Conservation (phyloP, 2,329 filamentous ascomycete genomes). For the Penicillium sp. region DNA sequence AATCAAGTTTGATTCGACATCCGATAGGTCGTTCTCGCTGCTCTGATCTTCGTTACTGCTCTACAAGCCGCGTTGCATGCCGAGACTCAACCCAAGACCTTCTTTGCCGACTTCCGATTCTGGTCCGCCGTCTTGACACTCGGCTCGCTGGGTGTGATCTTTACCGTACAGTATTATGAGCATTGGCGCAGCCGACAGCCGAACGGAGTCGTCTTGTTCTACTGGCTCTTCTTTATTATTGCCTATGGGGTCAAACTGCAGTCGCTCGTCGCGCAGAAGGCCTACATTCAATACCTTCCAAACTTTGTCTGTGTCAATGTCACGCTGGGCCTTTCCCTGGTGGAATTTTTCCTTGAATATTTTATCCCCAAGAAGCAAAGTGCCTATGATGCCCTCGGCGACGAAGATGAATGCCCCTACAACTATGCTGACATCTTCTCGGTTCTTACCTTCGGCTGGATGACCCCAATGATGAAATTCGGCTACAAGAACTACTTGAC, state of each 20-base stretch:
- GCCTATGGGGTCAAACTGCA: constrained; percentile 79
- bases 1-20: not conserved
- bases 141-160: constrained; percentile 71
- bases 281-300: constrained; percentile 64
- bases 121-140: constrained; percentile 76
- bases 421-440: constrained; percentile 96
- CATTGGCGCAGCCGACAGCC: constrained; percentile 80
- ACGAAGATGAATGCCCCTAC: constrained; percentile 67
- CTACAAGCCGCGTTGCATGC: constrained; percentile 78
- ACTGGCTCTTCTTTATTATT: constrained; percentile 85
- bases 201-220: constrained; percentile 86
- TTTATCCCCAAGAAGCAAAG: constrained; percentile 77
- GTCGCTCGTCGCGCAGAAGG: constrained; percentile 76
- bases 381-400: constrained; percentile 67
- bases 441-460: constrained; percentile 92
- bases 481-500: constrained; percentile 91
- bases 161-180: constrained; percentile 81
- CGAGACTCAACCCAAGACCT: constrained; percentile 66
- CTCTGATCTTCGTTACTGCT: constrained; percentile 67
- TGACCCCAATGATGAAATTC: constrained; percentile 96
- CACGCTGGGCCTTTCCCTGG: constrained; percentile 67
- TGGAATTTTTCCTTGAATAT: constrained; percentile 81
- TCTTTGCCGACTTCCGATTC: constrained; percentile 81
- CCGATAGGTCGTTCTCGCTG: constrained; percentile 62
- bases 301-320: constrained; percentile 79